Percentiles rank a stretch among this genome's conserved stretches.
phyloP scores from a whole-genome alignment of 441 rosid species.

The Erodium texanum region DNA sequence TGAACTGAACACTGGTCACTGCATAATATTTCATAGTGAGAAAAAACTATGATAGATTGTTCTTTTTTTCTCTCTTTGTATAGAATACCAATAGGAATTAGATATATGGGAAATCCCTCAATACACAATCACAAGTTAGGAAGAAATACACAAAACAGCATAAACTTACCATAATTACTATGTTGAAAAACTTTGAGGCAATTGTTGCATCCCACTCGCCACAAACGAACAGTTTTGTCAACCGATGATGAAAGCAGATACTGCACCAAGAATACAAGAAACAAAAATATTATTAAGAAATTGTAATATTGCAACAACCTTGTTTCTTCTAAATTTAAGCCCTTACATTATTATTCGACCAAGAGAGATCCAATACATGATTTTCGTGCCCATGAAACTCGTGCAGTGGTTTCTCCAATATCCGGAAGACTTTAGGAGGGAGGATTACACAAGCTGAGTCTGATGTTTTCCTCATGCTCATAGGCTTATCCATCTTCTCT shows the following conservation, averaged over 20 bases:
- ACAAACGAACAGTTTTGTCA: slow-evolving; percentile 56
- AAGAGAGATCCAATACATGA: slow-evolving; percentile 76
- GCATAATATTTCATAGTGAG: slow-evolving; percentile 23
- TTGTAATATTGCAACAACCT: background rate
- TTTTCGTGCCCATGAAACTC: slow-evolving; percentile 66
- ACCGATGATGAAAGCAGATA: slow-evolving; percentile 43
- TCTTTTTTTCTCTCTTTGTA: background rate
- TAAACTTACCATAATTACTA: slow-evolving; percentile 45
- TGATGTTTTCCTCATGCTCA: slow-evolving; percentile 42
- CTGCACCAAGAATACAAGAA: slow-evolving; percentile 23
- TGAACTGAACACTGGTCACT: slow-evolving; percentile 87
- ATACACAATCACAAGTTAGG: slow-evolving; percentile 5
- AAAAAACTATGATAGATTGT: slow-evolving; percentile 9
- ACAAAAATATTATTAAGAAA: background rate
- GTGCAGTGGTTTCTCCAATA: slow-evolving; percentile 69
- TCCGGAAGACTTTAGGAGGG: slow-evolving; percentile 63
- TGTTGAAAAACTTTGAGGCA: slow-evolving; percentile 47
- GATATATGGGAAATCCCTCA: background rate
- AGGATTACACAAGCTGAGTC: slow-evolving; percentile 66
- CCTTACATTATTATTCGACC: slow-evolving; percentile 81
- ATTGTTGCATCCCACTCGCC: slow-evolving; percentile 42
- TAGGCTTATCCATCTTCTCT: slow-evolving; percentile 37
- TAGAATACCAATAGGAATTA: background rate
- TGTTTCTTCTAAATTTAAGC: background rate
- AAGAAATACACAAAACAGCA: slow-evolving; percentile 8